phyloP scores from a whole-genome alignment of 2,329 filamentous ascomycete species.

The Dactylella cylindrospora region DNA sequence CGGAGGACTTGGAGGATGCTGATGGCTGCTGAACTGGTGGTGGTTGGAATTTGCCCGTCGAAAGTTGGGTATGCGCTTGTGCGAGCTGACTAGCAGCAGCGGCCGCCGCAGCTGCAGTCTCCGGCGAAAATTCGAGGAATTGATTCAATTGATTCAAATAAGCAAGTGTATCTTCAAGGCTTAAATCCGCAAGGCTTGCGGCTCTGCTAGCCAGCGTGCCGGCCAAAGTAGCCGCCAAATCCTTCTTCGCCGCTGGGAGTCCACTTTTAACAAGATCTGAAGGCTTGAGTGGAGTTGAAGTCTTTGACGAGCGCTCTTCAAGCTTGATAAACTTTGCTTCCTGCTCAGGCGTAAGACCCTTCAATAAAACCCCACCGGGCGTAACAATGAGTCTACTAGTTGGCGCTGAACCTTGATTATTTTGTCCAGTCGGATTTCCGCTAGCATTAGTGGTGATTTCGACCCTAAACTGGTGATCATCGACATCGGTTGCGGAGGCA shows the following conservation, averaged over 20 bases:
- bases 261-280: slow-evolving; percentile 20
- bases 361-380: slow-evolving; percentile 73
- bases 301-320: slow-evolving; percentile 57
- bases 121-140: slow-evolving; percentile 40
- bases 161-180: slow-evolving; percentile 36
- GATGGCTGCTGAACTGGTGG: slow-evolving; percentile 20
- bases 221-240: slow-evolving; percentile 26
- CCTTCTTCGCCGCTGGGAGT: slow-evolving; percentile 29
- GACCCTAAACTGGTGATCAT: slow-evolving; percentile 38
- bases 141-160: slow-evolving; percentile 41
- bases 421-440: not conserved
- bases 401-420: slow-evolving; percentile 10
- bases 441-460: slow-evolving; percentile 29
- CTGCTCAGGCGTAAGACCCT: slow-evolving; percentile 68
- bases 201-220: slow-evolving; percentile 30
- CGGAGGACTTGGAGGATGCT: slow-evolving; percentile 7
- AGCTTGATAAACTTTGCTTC: slow-evolving; percentile 70
- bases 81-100: slow-evolving; percentile 34
- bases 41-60: slow-evolving; percentile 18
- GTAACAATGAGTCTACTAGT: slow-evolving; percentile 68
- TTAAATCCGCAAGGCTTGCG: slow-evolving; percentile 34
- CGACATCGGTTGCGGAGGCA: slow-evolving; percentile 33
- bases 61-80: slow-evolving; percentile 26
- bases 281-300: slow-evolving; percentile 23
- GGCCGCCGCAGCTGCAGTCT: slow-evolving; percentile 25